Evolutionary conservation across 208 protist genomes (phyloP).

Genomic region (Leishmania lainsoni): DNA sequence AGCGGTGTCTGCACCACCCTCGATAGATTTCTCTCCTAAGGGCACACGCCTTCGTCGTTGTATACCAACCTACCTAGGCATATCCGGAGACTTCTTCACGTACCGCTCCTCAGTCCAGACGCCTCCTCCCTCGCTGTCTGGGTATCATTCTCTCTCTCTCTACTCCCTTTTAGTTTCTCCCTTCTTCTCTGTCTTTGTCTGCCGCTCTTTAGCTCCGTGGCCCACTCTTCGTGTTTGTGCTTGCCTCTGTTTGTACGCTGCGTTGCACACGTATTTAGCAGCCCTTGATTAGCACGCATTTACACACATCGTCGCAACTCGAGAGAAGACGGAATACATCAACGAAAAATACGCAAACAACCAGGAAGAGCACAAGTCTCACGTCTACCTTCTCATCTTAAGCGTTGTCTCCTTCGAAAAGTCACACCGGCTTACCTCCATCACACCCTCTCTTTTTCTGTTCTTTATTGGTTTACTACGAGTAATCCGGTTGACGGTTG

Average conservation of each 20-base stretch:
- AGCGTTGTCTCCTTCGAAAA: not conserved
- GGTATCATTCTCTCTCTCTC: not conserved
- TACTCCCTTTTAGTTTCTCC: not conserved
- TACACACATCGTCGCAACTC: not conserved
- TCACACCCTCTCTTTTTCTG: not conserved
- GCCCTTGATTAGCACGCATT: not conserved
- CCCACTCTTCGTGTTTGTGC: not conserved
- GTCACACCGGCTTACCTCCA: not conserved
- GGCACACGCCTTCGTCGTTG: not conserved
- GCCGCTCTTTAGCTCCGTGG: not conserved
- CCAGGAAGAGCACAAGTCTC: not conserved
- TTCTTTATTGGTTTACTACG: not conserved
- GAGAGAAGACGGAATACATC: not conserved
- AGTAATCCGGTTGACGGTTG: not conserved
- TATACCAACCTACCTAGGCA: not conserved
- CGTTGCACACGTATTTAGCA: not conserved
- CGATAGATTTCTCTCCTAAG: not conserved
- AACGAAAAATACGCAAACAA: not conserved
- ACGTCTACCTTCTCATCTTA: not conserved
- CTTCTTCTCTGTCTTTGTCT: not conserved
- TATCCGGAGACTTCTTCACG: not conserved
- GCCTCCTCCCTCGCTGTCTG: not conserved
- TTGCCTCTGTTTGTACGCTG: not conserved
- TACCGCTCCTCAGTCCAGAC: not conserved
- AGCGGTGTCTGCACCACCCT: not conserved